A percentile compares a stretch with the other conserved stretches of the same genome.
phyloP scores from a whole-genome alignment of 140 eudicot genomes.

The Cichorium intybus region DNA sequence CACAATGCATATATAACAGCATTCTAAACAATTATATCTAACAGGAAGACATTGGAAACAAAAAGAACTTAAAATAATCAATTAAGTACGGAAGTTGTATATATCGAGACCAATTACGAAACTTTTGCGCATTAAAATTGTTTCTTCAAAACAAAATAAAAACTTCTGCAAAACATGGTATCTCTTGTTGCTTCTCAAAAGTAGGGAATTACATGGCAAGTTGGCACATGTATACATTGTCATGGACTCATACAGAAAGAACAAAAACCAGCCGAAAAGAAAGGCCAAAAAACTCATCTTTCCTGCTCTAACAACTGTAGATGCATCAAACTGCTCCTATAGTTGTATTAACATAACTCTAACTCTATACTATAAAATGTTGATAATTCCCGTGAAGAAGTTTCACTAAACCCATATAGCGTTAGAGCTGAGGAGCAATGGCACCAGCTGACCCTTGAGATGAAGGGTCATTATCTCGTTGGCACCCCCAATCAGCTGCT shows the following conservation, averaged over 20 bases:
- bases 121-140: neutral
- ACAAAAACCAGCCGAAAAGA: neutral
- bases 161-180: neutral
- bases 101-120: neutral
- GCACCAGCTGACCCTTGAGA: constrained; percentile 56
- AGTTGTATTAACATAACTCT: constrained; percentile 12
- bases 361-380: neutral
- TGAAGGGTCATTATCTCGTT: constrained; percentile 41
- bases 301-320: constrained; percentile 8
- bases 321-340: constrained; percentile 13
- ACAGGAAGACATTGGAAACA: neutral
- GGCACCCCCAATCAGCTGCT: constrained; percentile 64
- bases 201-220: constrained; percentile 2
- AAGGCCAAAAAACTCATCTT: constrained; percentile 4
- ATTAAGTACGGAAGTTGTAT: neutral
- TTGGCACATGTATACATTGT: constrained; percentile 17
- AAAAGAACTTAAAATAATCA: neutral
- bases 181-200: neutral
- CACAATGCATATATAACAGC: neutral
- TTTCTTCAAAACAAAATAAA: neutral
- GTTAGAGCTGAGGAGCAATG: constrained; percentile 56
- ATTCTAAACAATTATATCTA: neutral
- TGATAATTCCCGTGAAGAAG: neutral
- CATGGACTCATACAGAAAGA: neutral
- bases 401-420: constrained; percentile 50